These are phyloP conservation scores for Metarhizium album DNA, from an alignment of 2,329 filamentous ascomycete species.

Conservation along the genomic window DNA sequence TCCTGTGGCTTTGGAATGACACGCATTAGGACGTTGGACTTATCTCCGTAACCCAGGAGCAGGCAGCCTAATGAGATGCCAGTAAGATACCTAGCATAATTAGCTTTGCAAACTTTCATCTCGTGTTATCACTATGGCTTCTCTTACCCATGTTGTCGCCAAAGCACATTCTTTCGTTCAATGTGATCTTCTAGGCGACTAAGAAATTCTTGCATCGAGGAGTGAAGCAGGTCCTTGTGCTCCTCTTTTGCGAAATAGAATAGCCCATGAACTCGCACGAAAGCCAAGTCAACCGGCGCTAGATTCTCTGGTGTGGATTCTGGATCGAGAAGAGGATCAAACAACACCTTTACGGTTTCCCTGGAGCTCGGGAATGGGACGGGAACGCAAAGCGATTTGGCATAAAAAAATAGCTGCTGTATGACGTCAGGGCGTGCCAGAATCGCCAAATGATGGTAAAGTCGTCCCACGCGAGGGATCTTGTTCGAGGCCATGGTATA, in stretches of 20 bases:
- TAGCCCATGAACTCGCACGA: slow-evolving; percentile 53
- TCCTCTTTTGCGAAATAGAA: slow-evolving; percentile 50
- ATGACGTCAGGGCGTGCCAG: slow-evolving; percentile 58
- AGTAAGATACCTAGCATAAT: slow-evolving; percentile 20
- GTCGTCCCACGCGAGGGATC: slow-evolving; percentile 60
- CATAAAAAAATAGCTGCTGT: slow-evolving; percentile 63
- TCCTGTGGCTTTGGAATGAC: slow-evolving; percentile 25
- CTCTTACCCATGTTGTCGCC: slow-evolving; percentile 36
- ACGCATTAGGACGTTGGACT: slow-evolving; percentile 35
- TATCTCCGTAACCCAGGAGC: slow-evolving; percentile 23
- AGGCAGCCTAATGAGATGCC: slow-evolving; percentile 21
- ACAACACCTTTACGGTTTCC: slow-evolving; percentile 60
- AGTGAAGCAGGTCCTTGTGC: slow-evolving; percentile 33
- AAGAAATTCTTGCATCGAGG: slow-evolving; percentile 38
- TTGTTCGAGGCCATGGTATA: slow-evolving; percentile 74
- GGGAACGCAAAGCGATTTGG: slow-evolving; percentile 57
- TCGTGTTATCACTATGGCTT: not conserved
- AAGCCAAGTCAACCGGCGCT: slow-evolving; percentile 40
- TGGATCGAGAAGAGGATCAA: slow-evolving; percentile 42
- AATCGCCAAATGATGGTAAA: slow-evolving; percentile 85
- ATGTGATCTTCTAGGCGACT: slow-evolving; percentile 47
- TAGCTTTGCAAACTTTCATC: not conserved
- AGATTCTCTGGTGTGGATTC: slow-evolving; percentile 17
- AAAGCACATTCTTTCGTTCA: slow-evolving; percentile 32
- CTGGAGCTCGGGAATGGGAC: slow-evolving; percentile 57